Conservation (phyloP, 768 basidiomycete genomes). For the Pisolithus orientalis region DNA sequence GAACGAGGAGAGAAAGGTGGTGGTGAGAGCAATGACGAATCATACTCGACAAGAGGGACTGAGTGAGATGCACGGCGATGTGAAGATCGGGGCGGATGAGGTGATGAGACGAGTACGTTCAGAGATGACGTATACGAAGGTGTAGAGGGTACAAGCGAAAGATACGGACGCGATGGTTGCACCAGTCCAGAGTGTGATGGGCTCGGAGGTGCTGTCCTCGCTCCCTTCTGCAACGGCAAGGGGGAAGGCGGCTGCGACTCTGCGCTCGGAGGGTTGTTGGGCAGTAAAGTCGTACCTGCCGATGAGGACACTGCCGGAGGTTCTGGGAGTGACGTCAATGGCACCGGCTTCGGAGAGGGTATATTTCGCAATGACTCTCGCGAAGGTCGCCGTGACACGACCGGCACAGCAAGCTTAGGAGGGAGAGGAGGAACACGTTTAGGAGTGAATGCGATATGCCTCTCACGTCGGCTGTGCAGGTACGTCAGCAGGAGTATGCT, state of each 20-base stretch:
- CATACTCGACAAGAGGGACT: constrained; percentile 17
- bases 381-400: constrained; percentile 26
- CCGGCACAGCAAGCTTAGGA: constrained; percentile 8
- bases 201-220: too few relatives aligned
- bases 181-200: too few relatives aligned
- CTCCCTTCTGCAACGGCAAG: too few relatives aligned
- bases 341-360: constrained; percentile 57
- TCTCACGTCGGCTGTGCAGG: background rate
- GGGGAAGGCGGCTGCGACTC: too few relatives aligned
- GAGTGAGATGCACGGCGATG: constrained; percentile 4
- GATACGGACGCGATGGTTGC: background rate
- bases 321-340: constrained; percentile 33
- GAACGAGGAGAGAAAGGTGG: constrained; percentile 9
- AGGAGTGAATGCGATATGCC: background rate
- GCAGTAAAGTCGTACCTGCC: too few relatives aligned
- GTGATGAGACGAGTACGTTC: background rate
- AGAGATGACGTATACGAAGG: background rate
- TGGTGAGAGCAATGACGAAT: constrained; percentile 3
- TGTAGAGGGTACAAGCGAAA: background rate
- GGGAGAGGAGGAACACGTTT: constrained; percentile 19
- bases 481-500: background rate
- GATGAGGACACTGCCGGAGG: background rate
- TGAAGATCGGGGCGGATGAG: background rate
- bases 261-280: too few relatives aligned
- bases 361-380: constrained; percentile 42